A percentile compares a stretch with the other conserved stretches of the same genome.
Conservation (phyloP, 345 rosid genomes). For the Hibiscus trionum region DNA sequence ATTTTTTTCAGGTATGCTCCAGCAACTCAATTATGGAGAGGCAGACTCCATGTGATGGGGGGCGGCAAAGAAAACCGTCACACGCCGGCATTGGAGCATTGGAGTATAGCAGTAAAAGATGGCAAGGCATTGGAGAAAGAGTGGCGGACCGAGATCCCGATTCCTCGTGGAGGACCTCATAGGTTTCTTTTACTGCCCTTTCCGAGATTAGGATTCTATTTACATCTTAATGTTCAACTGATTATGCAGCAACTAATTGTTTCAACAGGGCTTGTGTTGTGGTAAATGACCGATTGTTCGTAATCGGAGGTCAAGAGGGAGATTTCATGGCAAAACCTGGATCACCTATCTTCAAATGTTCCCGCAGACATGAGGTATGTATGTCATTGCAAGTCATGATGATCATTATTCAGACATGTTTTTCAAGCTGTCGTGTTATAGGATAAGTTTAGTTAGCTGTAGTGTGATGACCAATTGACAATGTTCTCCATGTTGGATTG, state of each 20-base stretch:
- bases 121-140: slow-evolving; percentile 57
- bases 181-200: slow-evolving; percentile 34
- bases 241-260: background rate
- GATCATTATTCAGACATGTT: background rate
- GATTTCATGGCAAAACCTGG: slow-evolving; percentile 89
- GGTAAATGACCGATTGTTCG: slow-evolving; percentile 38
- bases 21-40: slow-evolving; percentile 90
- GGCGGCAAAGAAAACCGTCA: slow-evolving; percentile 85
- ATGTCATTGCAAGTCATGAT: background rate
- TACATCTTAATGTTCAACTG: background rate
- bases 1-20: slow-evolving; percentile 64
- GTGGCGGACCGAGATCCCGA: slow-evolving; percentile 62
- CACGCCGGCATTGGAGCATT: slow-evolving; percentile 64
- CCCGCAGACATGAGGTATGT: slow-evolving; percentile 73
- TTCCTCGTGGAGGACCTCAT: slow-evolving; percentile 95
- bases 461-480: too few species aligned
- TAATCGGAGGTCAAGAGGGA: slow-evolving; percentile 90
- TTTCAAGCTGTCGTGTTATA: too few species aligned
- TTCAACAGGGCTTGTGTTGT: slow-evolving; percentile 55
- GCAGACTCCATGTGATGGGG: slow-evolving; percentile 88
- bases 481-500: too few species aligned
- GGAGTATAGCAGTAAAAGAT: slow-evolving; percentile 76
- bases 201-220: background rate
- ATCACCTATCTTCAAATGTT: slow-evolving; percentile 78
- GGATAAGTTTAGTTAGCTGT: too few species aligned